Base-by-base conservation (phyloP, 129 eudicot species). In the Smallanthus sonchifolius region DNA sequence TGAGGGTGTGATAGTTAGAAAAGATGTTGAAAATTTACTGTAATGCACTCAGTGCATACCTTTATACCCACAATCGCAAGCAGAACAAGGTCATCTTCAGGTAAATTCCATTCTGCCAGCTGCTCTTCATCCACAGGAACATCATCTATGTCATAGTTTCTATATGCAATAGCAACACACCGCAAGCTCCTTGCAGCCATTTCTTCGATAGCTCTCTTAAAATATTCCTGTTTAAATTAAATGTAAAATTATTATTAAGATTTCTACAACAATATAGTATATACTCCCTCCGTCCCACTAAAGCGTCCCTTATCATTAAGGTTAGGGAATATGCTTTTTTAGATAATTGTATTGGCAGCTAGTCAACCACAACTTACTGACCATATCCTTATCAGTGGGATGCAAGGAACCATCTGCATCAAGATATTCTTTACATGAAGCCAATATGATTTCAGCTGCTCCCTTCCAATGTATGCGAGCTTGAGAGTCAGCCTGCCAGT, bases 121-220 rank as follows among this genome's bases (percentile, higher is more conserved):
- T 83, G 81, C 65, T 81, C 90, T 82, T 86, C 92, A 14, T 87
- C 89, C 42, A 80, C 77, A 19, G 96, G 95, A 77, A 86, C 86
- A 69, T 78, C 49, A 30, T 84, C 76, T 17, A 42, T 35, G 62
- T 83, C 87, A 66, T 65, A 87, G 61, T 77, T 80, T 74, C 78
- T 83, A 77, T 90, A 92, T 32, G 98, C 98, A 82, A 92, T 64
- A 56, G 96, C 96, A 75, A 92, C 95, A 79, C 98, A 92, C 68
- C 98, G 81, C 87, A 92, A 80, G 81, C 92, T 89, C 76, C 77
- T 92, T 69, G 84, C 87, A 70, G 96, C 95, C 98, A 92, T 92
- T 36, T 78, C 82, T 35, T 92, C 88, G 10, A 92, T 89, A 52
- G 91, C 86, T 52, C 87, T 78, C 65, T 72, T 81, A 47, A 87